A percentile compares a stretch with the other conserved stretches of the same genome.
These are phyloP conservation scores for Chloranthus sessilifolius DNA, from an alignment of 164 flowering plant genomes.

Conservation along the genomic window DNA sequence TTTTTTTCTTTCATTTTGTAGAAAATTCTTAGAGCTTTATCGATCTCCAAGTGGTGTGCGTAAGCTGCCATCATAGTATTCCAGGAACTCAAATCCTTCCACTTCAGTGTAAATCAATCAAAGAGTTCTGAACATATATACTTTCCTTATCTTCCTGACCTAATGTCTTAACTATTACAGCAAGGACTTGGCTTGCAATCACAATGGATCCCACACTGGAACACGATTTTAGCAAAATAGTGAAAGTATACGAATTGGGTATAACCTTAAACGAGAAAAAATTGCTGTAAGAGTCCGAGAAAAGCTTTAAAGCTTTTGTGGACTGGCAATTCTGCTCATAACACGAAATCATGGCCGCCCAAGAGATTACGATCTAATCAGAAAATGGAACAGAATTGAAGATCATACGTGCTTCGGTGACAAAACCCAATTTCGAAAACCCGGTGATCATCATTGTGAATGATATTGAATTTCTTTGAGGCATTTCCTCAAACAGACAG, in stretches of 20 bases:
- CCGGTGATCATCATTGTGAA: slow-evolving; percentile 22
- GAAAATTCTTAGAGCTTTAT: slow-evolving; percentile 21
- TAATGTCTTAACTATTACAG: slow-evolving; percentile 15
- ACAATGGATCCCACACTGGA: slow-evolving; percentile 10
- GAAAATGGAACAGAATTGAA: slow-evolving; percentile 17
- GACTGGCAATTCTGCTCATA: slow-evolving; percentile 16
- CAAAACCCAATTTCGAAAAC: slow-evolving; percentile 18
- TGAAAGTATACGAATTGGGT: slow-evolving; percentile 27
- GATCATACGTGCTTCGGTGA: slow-evolving; percentile 15
- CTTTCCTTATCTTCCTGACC: slow-evolving; percentile 6
- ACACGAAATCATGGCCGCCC: slow-evolving; percentile 33
- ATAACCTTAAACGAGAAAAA: slow-evolving; percentile 13
- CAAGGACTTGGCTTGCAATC: slow-evolving; percentile 20
- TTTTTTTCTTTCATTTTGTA: slow-evolving; percentile 19
- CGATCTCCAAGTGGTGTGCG: slow-evolving; percentile 13
- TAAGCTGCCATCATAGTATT: slow-evolving; percentile 23
- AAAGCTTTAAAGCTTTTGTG: slow-evolving; percentile 17
- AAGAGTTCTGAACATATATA: slow-evolving; percentile 19
- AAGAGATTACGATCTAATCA: slow-evolving; percentile 19
- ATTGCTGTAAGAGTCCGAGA: slow-evolving; percentile 9
- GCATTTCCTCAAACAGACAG: slow-evolving; percentile 20
- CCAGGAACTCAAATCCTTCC: slow-evolving; percentile 26
- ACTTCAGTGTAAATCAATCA: slow-evolving; percentile 23
- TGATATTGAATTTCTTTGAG: slow-evolving; percentile 14
- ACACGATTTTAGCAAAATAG: slow-evolving; percentile 21